Evolutionary conservation across 1,284 basidiomycete genomes (phyloP).

Genomic region (Coniferiporia weirii): DNA sequence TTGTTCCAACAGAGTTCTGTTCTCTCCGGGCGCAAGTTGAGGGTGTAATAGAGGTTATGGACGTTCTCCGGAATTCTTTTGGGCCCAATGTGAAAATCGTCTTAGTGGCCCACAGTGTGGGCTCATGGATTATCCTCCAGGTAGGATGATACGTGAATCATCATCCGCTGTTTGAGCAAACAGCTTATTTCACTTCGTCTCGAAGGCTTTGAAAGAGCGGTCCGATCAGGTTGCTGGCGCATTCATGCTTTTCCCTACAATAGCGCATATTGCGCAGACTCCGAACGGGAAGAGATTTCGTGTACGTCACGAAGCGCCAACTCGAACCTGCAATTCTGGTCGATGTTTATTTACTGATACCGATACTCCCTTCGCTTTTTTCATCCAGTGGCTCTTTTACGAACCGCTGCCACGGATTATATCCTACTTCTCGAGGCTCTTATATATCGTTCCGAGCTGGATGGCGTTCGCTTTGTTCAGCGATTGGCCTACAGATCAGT

Average conservation of each 20-base stretch:
- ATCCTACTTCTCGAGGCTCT: slow-evolving; percentile 31
- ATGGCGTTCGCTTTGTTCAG: slow-evolving; percentile 26
- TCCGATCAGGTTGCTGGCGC: slow-evolving; percentile 31
- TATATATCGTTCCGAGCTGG: slow-evolving; percentile 29
- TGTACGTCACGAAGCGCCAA: slow-evolving; percentile 22
- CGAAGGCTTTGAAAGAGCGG: slow-evolving; percentile 46
- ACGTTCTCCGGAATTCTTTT: slow-evolving; percentile 35
- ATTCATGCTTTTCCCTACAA: slow-evolving; percentile 56
- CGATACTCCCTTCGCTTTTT: background rate
- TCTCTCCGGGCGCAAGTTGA: slow-evolving; percentile 43
- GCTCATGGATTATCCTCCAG: slow-evolving; percentile 55
- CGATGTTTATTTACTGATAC: slow-evolving; percentile 27
- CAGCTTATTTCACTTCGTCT: background rate
- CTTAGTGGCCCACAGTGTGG: slow-evolving; percentile 55
- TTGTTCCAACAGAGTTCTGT: background rate
- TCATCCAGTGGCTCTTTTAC: slow-evolving; percentile 47
- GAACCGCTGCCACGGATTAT: slow-evolving; percentile 40
- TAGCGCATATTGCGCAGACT: slow-evolving; percentile 48
- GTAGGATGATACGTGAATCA: slow-evolving; percentile 27
- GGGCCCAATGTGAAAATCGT: slow-evolving; percentile 35
- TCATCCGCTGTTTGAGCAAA: slow-evolving; percentile 4
- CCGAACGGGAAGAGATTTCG: slow-evolving; percentile 46
- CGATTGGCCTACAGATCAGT: slow-evolving; percentile 44
- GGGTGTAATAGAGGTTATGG: slow-evolving; percentile 44
- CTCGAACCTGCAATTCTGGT: background rate